Evolutionary conservation across 169 alveolate species (phyloP).

Genomic region (Cyclospora cayetanensis): DNA sequence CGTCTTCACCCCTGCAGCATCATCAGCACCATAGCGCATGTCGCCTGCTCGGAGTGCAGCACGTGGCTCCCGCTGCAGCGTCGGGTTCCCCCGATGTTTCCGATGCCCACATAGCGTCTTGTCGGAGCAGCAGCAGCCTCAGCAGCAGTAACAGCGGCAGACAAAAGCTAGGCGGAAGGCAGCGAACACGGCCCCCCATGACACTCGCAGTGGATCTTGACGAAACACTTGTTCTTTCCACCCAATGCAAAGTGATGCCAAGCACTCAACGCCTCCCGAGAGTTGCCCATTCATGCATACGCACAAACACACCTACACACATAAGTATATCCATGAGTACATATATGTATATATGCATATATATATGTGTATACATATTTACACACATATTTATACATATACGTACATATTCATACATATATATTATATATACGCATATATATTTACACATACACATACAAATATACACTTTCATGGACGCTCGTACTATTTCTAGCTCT

Average conservation of each 20-base stretch:
- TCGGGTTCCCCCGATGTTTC: too few species aligned
- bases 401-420: too few species aligned
- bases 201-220: conserved; percentile 70
- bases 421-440: too few species aligned
- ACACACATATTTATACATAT: too few species aligned
- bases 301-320: too few species aligned
- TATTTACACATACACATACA: too few species aligned
- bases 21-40: not conserved
- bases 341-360: too few species aligned
- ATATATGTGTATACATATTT: too few species aligned
- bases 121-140: not conserved
- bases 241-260: not conserved
- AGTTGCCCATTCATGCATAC: too few species aligned
- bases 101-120: not conserved
- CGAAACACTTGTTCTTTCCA: conserved; percentile 60
- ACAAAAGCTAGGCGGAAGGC: not conserved
- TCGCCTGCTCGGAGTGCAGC: conserved; percentile 5
- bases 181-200: conserved; percentile 64
- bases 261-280: not conserved
- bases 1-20: not conserved
- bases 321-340: too few species aligned
- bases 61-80: not conserved
- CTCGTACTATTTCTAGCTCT: too few species aligned
- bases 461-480: too few species aligned
- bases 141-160: conserved; percentile 34